Conservation (phyloP, 257 asterid genomes). For the Ligustrum vulgare region DNA sequence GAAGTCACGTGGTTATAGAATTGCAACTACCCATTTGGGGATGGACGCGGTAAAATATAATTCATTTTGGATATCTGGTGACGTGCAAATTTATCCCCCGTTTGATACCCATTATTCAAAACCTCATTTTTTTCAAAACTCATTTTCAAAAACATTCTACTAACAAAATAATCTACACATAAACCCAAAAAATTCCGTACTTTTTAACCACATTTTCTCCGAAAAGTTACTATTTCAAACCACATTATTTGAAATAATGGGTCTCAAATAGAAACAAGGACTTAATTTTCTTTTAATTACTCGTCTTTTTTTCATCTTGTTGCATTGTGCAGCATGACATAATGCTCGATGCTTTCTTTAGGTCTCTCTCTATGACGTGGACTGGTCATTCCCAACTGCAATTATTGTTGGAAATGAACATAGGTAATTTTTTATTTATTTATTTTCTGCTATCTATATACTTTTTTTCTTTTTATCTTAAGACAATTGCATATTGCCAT, state of each 20-base stretch:
- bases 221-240: no score
- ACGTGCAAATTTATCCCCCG: background rate
- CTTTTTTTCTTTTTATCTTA: background rate
- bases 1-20: slow-evolving; percentile 90
- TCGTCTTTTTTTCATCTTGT: background rate
- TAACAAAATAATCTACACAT: no score
- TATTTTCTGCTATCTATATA: slow-evolving; percentile 9
- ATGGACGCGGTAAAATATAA: slow-evolving; percentile 53
- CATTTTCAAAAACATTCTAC: no score
- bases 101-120: no score
- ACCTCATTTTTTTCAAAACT: no score
- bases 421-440: slow-evolving; percentile 37
- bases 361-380: slow-evolving; percentile 86
- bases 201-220: no score
- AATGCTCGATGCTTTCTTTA: slow-evolving; percentile 29
- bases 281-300: background rate
- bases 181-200: no score
- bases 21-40: slow-evolving; percentile 82
- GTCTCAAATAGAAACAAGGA: no score
- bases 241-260: no score
- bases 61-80: background rate
- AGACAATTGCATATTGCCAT: background rate
- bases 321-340: background rate
- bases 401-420: slow-evolving; percentile 91
- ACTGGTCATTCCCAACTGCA: slow-evolving; percentile 96